phyloP scores from a whole-genome alignment of 116 monocot genomes.

The Papilionanthe hybrid region DNA sequence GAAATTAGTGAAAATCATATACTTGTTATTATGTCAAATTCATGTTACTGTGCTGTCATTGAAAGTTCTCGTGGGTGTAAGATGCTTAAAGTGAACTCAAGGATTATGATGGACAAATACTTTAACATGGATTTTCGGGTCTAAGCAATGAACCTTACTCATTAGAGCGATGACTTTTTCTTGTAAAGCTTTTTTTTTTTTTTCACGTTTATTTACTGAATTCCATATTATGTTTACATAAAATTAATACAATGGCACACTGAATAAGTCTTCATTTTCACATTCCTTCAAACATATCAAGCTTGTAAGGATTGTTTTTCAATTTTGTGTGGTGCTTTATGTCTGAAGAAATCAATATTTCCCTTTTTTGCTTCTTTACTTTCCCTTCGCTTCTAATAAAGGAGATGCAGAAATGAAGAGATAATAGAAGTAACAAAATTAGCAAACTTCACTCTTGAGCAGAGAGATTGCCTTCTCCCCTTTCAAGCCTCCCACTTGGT shows the following conservation, averaged over 20 bases:
- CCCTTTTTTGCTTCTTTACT: too few species aligned
- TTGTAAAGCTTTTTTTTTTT: background rate
- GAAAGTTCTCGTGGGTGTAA: background rate
- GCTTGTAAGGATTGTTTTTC: background rate
- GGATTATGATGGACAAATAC: background rate
- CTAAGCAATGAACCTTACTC: background rate
- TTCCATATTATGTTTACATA: background rate
- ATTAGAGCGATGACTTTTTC: background rate
- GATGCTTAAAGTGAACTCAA: background rate
- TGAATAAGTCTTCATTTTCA: background rate
- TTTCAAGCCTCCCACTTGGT: too few species aligned
- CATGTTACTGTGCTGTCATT: background rate
- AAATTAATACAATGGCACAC: background rate
- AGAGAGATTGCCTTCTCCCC: too few species aligned
- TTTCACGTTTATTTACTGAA: background rate
- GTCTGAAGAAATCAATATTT: too few species aligned
- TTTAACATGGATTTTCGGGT: background rate
- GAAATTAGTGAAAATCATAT: background rate
- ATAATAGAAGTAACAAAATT: too few species aligned
- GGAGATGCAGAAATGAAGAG: too few species aligned
- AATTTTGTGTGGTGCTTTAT: too few species aligned
- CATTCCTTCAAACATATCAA: background rate
- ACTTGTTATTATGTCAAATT: conserved; percentile 1
- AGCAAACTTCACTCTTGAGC: too few species aligned
- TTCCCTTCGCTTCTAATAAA: too few species aligned